phyloP scores from a whole-genome alignment of 2,329 filamentous ascomycete genomes.

The Ophiostoma sp. region DNA sequence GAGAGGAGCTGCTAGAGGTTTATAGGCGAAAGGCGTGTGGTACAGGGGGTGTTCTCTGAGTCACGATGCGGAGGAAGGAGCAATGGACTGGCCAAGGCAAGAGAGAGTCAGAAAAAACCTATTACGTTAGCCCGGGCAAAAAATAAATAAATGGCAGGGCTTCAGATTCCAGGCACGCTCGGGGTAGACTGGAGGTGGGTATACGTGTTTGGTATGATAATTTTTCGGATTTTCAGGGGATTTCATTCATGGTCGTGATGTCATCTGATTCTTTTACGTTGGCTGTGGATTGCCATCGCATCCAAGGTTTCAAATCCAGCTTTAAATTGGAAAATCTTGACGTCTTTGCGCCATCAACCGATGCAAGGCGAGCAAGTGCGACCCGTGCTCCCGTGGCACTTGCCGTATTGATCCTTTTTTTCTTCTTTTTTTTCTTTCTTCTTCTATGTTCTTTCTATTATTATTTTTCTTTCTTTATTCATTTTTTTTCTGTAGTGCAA shows the following conservation, averaged over 20 bases:
- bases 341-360: conserved; percentile 10
- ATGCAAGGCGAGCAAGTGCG: conserved; percentile 14
- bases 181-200: not conserved
- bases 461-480: not conserved
- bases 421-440: not conserved
- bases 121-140: conserved; percentile 12
- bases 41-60: conserved; percentile 5
- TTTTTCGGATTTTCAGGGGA: not conserved
- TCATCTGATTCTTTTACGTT: not conserved
- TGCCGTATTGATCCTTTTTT: not conserved
- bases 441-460: not conserved
- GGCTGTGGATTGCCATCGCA: not conserved
- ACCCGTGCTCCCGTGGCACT: conserved; percentile 5
- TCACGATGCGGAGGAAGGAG: conserved; percentile 20
- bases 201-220: not conserved
- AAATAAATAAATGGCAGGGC: not conserved
- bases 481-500: not conserved
- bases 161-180: not conserved
- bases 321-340: conserved; percentile 9
- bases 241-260: not conserved
- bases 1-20: not conserved
- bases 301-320: not conserved
- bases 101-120: conserved; percentile 11
- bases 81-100: not conserved
- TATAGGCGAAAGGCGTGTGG: not conserved